Evolutionary conservation across 2,329 filamentous ascomycete genomes (phyloP), one percentile per base, ranked within the genome.

Genomic region (Sclerotinia borealis): DNA sequence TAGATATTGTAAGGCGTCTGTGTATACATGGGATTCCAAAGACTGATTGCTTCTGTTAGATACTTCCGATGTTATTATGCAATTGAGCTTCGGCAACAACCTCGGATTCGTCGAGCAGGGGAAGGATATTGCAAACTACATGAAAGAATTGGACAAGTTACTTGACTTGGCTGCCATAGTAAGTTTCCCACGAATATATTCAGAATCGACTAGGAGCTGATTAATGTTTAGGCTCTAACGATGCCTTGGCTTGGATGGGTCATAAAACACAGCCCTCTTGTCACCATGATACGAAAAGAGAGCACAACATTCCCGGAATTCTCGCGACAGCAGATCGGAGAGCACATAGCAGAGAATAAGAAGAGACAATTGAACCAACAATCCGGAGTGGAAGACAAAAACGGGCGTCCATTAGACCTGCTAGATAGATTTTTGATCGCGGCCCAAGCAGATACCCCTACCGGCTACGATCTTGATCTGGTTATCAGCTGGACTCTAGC

Each of bases 51-150:
- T n/a, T 49, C 19, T 49, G 19, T n/a, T 25, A 49, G 47, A 63
- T 51, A 59, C 66, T 31, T 63, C 63, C 22, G 66, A 67, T 48
- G 60, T 66, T 11, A 66, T 66, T 47, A 65, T 59, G 4, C 25
- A 45, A 1, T 55, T 67, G 25, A 65, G 64, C n/a, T 65, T 66
- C 50, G 41, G 55, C 10, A 22, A 45, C 3, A n/a, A 31, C 17
- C 60, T 67, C 37, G 66, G 66, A 2, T 66, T 66, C 41, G 60
- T 67, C 47, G 64, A 66, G n/a, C 17, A 61, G 31, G 27, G 56
- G 4, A 19, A 54, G 15, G 64, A 67, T 41, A 47, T 67, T 34
- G 41, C 50, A 9, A 29, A 54, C 22, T 15, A 49, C 25, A 49
- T 49, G n/a, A 49, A 4, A 10, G 22, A 22, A 25, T 11, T 49